phyloP scores from a whole-genome alignment of 2,329 filamentous ascomycete species.

The Nemania sp. region DNA sequence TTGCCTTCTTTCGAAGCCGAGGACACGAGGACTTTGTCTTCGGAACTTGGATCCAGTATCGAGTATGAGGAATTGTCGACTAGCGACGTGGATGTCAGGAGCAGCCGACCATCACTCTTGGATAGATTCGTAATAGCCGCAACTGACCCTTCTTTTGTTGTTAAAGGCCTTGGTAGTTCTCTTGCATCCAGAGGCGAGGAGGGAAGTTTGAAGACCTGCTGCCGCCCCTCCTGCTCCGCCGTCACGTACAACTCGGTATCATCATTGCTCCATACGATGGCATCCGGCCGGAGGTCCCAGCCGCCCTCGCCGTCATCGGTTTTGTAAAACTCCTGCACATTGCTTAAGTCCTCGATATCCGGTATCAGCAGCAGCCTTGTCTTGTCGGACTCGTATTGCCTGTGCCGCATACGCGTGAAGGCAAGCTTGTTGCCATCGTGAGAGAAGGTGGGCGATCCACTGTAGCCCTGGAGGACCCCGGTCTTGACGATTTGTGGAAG shows the following conservation, averaged over 20 bases:
- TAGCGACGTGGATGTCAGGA: conserved; percentile 70
- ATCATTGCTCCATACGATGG: conserved; percentile 60
- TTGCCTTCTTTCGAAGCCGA: conserved; percentile 69
- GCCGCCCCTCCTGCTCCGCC: conserved; percentile 70
- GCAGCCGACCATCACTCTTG: conserved; percentile 52
- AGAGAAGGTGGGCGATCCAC: conserved; percentile 71
- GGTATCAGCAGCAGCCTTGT: conserved; percentile 68
- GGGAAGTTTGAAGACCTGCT: conserved; percentile 65
- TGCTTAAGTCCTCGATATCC: conserved; percentile 60
- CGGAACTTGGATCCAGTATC: conserved; percentile 56
- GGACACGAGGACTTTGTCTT: conserved; percentile 53
- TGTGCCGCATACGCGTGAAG: conserved; percentile 77
- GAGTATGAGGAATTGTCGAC: conserved; percentile 74
- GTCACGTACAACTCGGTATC: conserved; percentile 71
- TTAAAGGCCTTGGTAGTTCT: conserved; percentile 54
- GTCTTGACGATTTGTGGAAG: conserved; percentile 60
- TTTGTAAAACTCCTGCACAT: conserved; percentile 65
- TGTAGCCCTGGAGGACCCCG: conserved; percentile 66
- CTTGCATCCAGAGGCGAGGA: conserved; percentile 55
- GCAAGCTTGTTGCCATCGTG: conserved; percentile 71
- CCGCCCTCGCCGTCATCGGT: conserved; percentile 65
- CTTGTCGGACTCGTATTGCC: conserved; percentile 82
- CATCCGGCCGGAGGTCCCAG: conserved; percentile 64
- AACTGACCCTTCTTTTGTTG: conserved; percentile 58
- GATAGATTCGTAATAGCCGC: conserved; percentile 57